A percentile compares a stretch with the other conserved stretches of the same genome.
Evolutionary conservation across 1,284 basidiomycete species (phyloP).

Genomic region (Cronartium quercuum): DNA sequence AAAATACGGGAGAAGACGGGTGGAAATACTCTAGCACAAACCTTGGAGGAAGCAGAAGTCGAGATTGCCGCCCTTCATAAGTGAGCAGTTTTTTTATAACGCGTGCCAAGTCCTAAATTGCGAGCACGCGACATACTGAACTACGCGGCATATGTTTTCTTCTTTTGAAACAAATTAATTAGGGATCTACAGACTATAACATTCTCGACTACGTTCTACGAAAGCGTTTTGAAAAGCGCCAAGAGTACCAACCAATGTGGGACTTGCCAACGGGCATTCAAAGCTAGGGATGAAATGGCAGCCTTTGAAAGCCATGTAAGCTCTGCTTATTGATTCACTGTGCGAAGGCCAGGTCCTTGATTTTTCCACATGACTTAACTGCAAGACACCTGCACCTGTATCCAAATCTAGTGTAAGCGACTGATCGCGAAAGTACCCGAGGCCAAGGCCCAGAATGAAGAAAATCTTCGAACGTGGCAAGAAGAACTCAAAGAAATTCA

Average conservation of each 20-base stretch:
- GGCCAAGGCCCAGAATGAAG: slow-evolving; percentile 50
- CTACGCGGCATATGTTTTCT: not conserved
- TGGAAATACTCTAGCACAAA: slow-evolving; percentile 42
- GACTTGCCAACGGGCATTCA: slow-evolving; percentile 67
- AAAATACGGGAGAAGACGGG: slow-evolving; percentile 42
- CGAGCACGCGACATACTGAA: too few species aligned
- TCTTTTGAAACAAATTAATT: not conserved
- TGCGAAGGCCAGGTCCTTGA: slow-evolving; percentile 38
- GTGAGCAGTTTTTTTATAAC: not conserved
- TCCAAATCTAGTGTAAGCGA: not conserved
- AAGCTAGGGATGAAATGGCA: slow-evolving; percentile 56
- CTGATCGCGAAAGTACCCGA: slow-evolving; percentile 40
- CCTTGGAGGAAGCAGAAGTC: slow-evolving; percentile 55
- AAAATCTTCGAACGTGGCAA: slow-evolving; percentile 61
- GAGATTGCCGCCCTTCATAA: not conserved
- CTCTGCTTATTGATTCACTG: not conserved
- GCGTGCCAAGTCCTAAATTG: not conserved
- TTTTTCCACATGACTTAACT: slow-evolving; percentile 52
- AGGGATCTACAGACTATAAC: slow-evolving; percentile 48
- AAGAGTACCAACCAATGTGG: slow-evolving; percentile 64
- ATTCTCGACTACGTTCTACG: slow-evolving; percentile 56
- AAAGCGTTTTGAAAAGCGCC: slow-evolving; percentile 60
- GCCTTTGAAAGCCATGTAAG: slow-evolving; percentile 48
- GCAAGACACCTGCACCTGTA: slow-evolving; percentile 39
- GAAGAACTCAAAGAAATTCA: slow-evolving; percentile 59